Base-by-base conservation (phyloP, 345 rosid species). In the Gossypium ekmanianum region DNA sequence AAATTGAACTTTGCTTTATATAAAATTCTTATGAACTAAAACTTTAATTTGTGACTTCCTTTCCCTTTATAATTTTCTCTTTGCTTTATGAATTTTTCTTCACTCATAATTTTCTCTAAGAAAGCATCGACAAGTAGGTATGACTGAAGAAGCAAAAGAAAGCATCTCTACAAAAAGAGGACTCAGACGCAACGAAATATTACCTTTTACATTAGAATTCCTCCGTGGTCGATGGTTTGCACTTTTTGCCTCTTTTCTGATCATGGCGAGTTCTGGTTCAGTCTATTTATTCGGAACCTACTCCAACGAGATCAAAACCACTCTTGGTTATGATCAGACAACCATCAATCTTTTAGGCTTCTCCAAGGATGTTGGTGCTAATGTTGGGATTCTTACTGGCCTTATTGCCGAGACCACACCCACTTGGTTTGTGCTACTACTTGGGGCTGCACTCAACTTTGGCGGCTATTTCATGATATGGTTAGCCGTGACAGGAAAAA, bases 221-320 rank as follows among this genome's bases (percentile, higher is more conserved):
- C 6, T 92, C 11, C 68, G 54, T 11, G 94, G 97, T 44, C 84
- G 98, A 81, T 93, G 97, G 98, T 93, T 93, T 80, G 84, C 91
- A 20, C 89, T 91, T 17, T 93, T 89, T 77, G 98, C 97, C 1
- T 87, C 98, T 0, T 93, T 91, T 82, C 81, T 93, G 56, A 85
- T 93, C 77, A 93, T 93, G 98, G 87, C 91, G 7, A 92, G 94
- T 39, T 92, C 97, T n/a, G 97, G 98, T 4, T 93, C 91, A 17
- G 91, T 97, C 0, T 91, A 93, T 81, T 83, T 93, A 0, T 93
- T 93, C 43, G 91, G 94, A 0, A 87, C 88, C 16, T 93, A 93
- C 86, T 93, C 98, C 16, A 89, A 89, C 75, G 87, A 84, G n/a
- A 93, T 93, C 71, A 93, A 93, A 72, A 51, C 89, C 0, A 68